These are phyloP conservation scores for Coemansia sp. DNA, from an alignment of 192 early-diverging fungal genomes.

Conservation along the genomic window DNA sequence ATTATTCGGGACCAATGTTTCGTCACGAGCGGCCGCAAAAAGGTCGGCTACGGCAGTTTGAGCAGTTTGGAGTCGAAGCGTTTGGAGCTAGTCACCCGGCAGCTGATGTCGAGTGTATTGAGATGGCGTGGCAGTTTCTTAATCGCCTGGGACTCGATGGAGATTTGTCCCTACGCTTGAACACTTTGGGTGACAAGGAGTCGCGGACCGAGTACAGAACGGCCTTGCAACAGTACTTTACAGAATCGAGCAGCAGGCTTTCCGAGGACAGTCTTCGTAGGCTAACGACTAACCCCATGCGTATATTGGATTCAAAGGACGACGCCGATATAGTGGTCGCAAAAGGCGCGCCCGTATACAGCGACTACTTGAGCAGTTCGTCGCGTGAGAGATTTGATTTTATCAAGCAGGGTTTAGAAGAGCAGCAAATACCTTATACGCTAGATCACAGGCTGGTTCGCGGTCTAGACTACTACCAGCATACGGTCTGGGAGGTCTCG, in stretches of 20 bases:
- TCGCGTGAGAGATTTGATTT: slow-evolving; percentile 55
- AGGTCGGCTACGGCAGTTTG: slow-evolving; percentile 70
- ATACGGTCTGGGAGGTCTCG: slow-evolving; percentile 68
- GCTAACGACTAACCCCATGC: slow-evolving; percentile 61
- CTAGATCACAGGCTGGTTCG: slow-evolving; percentile 61
- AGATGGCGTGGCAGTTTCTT: slow-evolving; percentile 57
- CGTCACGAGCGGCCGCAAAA: slow-evolving; percentile 72
- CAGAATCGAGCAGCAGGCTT: slow-evolving; percentile 25
- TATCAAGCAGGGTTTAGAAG: slow-evolving; percentile 46
- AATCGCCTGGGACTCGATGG: slow-evolving; percentile 33
- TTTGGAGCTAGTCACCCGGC: slow-evolving; percentile 59
- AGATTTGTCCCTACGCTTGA: slow-evolving; percentile 28
- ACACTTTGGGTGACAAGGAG: slow-evolving; percentile 39
- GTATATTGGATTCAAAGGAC: slow-evolving; percentile 66
- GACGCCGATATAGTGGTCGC: slow-evolving; percentile 54
- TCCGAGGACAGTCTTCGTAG: slow-evolving; percentile 58
- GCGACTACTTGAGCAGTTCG: slow-evolving; percentile 42
- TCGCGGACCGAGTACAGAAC: slow-evolving; percentile 46
- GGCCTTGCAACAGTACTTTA: slow-evolving; percentile 57
- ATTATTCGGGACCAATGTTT: slow-evolving; percentile 70
- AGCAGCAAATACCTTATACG: slow-evolving; percentile 56
- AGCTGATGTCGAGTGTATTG: slow-evolving; percentile 64
- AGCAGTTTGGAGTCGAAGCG: slow-evolving; percentile 69
- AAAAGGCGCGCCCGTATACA: slow-evolving; percentile 43
- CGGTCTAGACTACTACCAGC: slow-evolving; percentile 72